Evolutionary conservation across 805 yeast genomes (phyloP).

Genomic region (Jamesozyma hellenica): DNA sequence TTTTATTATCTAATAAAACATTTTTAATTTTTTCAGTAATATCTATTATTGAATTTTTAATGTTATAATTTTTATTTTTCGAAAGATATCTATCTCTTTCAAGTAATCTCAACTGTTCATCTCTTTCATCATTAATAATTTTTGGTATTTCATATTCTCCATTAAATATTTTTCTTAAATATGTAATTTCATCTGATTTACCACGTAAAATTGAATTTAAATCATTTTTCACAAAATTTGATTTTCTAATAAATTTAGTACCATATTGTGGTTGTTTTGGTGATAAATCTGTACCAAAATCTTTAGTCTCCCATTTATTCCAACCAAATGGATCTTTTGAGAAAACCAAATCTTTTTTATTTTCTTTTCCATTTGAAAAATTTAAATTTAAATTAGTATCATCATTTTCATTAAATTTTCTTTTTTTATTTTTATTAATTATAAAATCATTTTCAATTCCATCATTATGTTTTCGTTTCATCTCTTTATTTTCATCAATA

Average conservation of each 20-base stretch:
- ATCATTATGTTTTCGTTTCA: not conserved
- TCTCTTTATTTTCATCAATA: not conserved
- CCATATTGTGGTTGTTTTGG: conserved; percentile 26
- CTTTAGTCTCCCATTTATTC: conserved; percentile 20
- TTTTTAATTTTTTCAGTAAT: conserved; percentile 23
- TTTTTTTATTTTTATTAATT: conserved; percentile 1
- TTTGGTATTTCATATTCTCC: conserved; percentile 31
- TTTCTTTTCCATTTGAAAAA: not conserved
- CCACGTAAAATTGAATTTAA: conserved; percentile 11
- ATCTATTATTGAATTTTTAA: conserved; percentile 17
- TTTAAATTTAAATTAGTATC: not conserved
- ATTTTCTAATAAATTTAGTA: conserved; percentile 25
- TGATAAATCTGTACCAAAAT: conserved; percentile 17
- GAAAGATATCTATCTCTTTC: conserved; percentile 12
- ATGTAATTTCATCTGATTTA: conserved; percentile 21
- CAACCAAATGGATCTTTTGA: conserved; percentile 26
- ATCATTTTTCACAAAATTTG: conserved; percentile 2
- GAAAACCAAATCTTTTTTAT: not conserved
- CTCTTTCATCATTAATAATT: conserved; percentile 18
- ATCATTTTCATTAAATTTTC: not conserved
- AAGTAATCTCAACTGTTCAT: conserved; percentile 16
- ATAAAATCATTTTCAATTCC: not conserved
- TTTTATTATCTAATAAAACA: conserved; percentile 10
- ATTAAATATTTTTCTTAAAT: conserved; percentile 27
- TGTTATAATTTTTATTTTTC: conserved; percentile 1